These are phyloP conservation scores for Candida chilensis DNA, from an alignment of 805 yeast species.

Conservation along the genomic window DNA sequence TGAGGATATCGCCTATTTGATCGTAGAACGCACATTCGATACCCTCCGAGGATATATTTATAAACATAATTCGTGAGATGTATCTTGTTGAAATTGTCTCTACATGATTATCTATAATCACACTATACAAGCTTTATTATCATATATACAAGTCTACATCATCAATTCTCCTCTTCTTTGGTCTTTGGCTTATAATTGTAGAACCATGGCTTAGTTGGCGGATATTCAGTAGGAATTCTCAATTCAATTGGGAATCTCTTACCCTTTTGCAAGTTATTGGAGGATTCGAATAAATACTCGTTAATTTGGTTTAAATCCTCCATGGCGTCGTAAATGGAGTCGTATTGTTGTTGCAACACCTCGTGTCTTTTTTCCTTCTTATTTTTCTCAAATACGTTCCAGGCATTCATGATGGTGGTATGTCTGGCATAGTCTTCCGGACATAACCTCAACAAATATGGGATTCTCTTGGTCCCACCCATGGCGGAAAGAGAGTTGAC, in stretches of 20 bases:
- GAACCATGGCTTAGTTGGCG: conserved; percentile 78
- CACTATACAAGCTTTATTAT: too few relatives aligned
- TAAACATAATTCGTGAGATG: too few relatives aligned
- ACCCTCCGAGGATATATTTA: too few relatives aligned
- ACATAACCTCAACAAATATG: conserved; percentile 65
- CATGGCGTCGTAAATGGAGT: conserved; percentile 63
- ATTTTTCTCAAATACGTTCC: conserved; percentile 56
- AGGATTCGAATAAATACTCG: conserved; percentile 50
- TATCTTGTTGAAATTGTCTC: too few relatives aligned
- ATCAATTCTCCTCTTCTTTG: too few relatives aligned
- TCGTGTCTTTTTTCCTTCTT: conserved; percentile 31
- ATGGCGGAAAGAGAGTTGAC: conserved; percentile 64
- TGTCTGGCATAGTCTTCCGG: conserved; percentile 83
- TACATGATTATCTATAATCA: too few relatives aligned
- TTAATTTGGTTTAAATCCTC: conserved; percentile 46
- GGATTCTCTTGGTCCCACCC: conserved; percentile 84
- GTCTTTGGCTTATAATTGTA: conserved; percentile 32
- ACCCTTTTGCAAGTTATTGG: conserved; percentile 45
- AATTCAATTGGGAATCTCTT: conserved; percentile 75
- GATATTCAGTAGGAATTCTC: conserved; percentile 84
- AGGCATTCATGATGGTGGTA: conserved; percentile 72
- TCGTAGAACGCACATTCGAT: too few relatives aligned
- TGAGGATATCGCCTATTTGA: too few relatives aligned
- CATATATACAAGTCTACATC: too few relatives aligned
- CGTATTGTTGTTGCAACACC: conserved; percentile 51